Base-by-base conservation (phyloP, 345 rosid genomes). In the Crucihimalaya himalaica region DNA sequence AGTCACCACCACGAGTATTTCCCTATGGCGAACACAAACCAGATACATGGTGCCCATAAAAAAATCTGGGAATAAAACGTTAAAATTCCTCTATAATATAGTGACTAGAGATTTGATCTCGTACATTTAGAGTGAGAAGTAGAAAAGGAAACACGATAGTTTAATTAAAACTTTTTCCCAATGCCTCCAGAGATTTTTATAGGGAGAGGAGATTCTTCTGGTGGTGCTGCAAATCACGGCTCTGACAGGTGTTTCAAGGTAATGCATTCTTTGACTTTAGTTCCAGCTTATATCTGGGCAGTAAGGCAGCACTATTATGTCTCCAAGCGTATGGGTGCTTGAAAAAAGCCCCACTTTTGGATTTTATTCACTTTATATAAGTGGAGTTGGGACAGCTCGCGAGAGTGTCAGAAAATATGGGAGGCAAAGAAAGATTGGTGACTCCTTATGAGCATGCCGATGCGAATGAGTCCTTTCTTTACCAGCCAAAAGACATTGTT, bases 191-290 rank as follows among this genome's bases (percentile, higher is more conserved):
- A 92, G 78, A 84, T 80, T 74, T 86, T 81, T 74, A 86, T 87
- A 75, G 97, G 88, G 52, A 94, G 91, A 81, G 98, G 96, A 45
- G 94, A 86, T 84, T 87, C 97, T 43, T 92, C 96, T 48, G 91
- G 97, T 29, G 96, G 94, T 63, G 87, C 91, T 82, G 91, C 96
- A 61, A 88, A 88, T 78, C 94, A 90, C 70, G 89, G 87, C 58
- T 89, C 88, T 68, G 89, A 85, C 78, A 83, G 89, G 77, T 88
- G 86, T 54, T 85, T 83, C 77, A 96, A 95, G 97, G 99, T 92
- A 76, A 70, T 29, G 29, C 37, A 28, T 76, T 63, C 74, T 60
- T 45, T 46, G n/a, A 46, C 42, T 55, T 54, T 56, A 74, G 59
- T 28, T 54, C 35, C 52, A 46, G 51, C 45, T 62, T 69, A 54